Conservation (phyloP, 176 grass and related monocot species). For the Raddia distichophylla region DNA sequence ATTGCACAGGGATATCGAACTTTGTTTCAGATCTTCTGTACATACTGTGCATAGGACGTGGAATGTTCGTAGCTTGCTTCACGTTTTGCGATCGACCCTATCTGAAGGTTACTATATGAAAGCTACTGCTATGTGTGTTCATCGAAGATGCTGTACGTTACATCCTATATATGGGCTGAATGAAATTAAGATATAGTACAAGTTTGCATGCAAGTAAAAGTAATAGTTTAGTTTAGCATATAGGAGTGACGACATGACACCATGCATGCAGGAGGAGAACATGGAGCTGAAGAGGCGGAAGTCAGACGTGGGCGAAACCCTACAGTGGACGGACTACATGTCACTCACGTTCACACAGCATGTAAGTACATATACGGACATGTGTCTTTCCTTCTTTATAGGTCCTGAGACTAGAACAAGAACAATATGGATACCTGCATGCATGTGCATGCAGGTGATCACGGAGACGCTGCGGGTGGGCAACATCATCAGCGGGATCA, state of each 20-base stretch:
- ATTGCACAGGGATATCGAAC: too few relatives aligned
- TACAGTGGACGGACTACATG: slow-evolving; percentile 84
- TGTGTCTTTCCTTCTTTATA: too few relatives aligned
- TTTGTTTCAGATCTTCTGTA: too few relatives aligned
- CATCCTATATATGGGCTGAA: too few relatives aligned
- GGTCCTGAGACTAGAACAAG: not conserved
- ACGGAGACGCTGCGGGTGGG: slow-evolving; percentile 75
- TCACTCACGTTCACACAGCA: slow-evolving; percentile 80
- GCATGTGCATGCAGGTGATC: slow-evolving; percentile 45
- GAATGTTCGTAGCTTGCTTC: too few relatives aligned
- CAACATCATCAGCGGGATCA: slow-evolving; percentile 88
- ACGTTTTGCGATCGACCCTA: too few relatives aligned
- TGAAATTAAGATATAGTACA: too few relatives aligned
- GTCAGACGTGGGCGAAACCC: slow-evolving; percentile 27
- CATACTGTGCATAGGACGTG: too few relatives aligned
- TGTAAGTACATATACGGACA: slow-evolving; percentile 30
- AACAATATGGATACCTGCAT: not conserved
- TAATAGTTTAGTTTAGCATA: not conserved
- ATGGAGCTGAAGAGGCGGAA: slow-evolving; percentile 64
- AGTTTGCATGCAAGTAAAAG: too few relatives aligned
- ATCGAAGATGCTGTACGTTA: too few relatives aligned
- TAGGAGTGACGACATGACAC: not conserved
- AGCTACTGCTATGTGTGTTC: too few relatives aligned
- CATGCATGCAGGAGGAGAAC: slow-evolving; percentile 66
- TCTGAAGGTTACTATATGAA: too few relatives aligned